phyloP scores from a whole-genome alignment of 192 early-diverging fungal species.

The Ramicandelaber brevisporus region DNA sequence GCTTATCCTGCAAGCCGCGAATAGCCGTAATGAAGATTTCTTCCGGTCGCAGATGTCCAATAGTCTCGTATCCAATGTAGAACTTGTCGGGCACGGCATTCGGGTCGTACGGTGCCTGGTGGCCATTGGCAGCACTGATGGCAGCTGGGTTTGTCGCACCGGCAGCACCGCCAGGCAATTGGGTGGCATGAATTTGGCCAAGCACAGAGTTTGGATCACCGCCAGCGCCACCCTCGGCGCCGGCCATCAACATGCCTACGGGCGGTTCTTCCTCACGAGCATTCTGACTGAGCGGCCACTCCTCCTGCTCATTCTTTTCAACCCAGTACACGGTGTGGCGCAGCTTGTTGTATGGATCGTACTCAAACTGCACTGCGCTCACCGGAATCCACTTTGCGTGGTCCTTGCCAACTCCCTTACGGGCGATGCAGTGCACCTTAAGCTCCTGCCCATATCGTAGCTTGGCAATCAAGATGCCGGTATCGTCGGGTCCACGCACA shows the following conservation, averaged over 20 bases:
- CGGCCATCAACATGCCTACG: no score
- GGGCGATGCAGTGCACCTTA: conserved; percentile 71
- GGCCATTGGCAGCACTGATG: conserved; percentile 5
- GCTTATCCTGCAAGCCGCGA: conserved; percentile 43
- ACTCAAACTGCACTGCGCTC: conserved; percentile 75
- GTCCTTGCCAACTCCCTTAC: conserved; percentile 93
- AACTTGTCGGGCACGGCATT: conserved; percentile 55
- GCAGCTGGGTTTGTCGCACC: no score
- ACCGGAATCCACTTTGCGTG: conserved; percentile 95
- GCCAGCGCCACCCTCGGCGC: no score
- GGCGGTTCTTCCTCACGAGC: conserved; percentile 32
- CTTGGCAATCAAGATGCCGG: conserved; percentile 63
- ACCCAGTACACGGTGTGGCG: conserved; percentile 81
- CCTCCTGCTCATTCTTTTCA: conserved; percentile 55
- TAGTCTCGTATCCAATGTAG: conserved; percentile 57
- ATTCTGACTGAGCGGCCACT: conserved; percentile 58
- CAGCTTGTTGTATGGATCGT: conserved; percentile 88
- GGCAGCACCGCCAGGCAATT: no score
- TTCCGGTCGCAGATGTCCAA: conserved; percentile 49
- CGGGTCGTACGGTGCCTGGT: conserved; percentile 34
- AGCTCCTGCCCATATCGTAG: conserved; percentile 83
- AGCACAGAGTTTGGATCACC: no score
- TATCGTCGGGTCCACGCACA: conserved; percentile 29
- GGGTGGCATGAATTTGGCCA: no score
- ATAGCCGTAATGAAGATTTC: conserved; percentile 38